These are phyloP conservation scores for Intubia oerlemansii DNA, from an alignment of 2,329 filamentous ascomycete species.

Conservation along the genomic window DNA sequence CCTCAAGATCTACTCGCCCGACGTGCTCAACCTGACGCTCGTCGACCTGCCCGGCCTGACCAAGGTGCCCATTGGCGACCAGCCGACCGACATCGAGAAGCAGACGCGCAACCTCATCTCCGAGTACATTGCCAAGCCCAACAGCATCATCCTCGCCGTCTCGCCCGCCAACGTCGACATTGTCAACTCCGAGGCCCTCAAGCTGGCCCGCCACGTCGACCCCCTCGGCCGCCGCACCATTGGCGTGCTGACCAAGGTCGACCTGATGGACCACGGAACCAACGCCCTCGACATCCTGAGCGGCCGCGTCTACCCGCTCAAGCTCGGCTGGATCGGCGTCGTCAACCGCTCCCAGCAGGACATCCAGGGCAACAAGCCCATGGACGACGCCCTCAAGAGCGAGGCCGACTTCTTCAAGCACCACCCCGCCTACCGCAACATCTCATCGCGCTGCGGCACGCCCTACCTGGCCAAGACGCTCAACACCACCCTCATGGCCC, in stretches of 20 bases:
- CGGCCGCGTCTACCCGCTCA: slow-evolving; percentile 86
- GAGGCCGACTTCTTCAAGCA: slow-evolving; percentile 94
- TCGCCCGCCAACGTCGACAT: slow-evolving; percentile 94
- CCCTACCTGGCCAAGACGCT: slow-evolving; percentile 86
- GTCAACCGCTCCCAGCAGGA: slow-evolving; percentile 97
- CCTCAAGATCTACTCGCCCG: slow-evolving; percentile 92
- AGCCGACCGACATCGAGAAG: slow-evolving; percentile 18
- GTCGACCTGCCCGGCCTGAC: slow-evolving; percentile 94
- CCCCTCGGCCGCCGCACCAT: slow-evolving; percentile 95
- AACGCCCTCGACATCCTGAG: slow-evolving; percentile 98
- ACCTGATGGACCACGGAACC: slow-evolving; percentile 96
- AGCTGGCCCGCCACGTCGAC: slow-evolving; percentile 89
- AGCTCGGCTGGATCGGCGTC: slow-evolving; percentile 92
- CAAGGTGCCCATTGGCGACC: slow-evolving; percentile 30
- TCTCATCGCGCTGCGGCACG: slow-evolving; percentile 80
- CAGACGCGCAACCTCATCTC: slow-evolving; percentile 97
- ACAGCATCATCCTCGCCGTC: slow-evolving; percentile 92
- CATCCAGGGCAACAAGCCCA: slow-evolving; percentile 88
- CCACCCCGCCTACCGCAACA: slow-evolving; percentile 92
- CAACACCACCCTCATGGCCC: slow-evolving; percentile 85
- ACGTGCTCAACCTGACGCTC: slow-evolving; percentile 87
- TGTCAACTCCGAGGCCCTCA: slow-evolving; percentile 94
- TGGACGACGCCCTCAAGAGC: slow-evolving; percentile 72
- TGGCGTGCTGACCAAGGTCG: slow-evolving; percentile 91
- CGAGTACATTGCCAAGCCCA: slow-evolving; percentile 96